Evolutionary conservation across 2,329 filamentous ascomycete species (phyloP).

Genomic region (Neofusicoccum umdonicola): DNA sequence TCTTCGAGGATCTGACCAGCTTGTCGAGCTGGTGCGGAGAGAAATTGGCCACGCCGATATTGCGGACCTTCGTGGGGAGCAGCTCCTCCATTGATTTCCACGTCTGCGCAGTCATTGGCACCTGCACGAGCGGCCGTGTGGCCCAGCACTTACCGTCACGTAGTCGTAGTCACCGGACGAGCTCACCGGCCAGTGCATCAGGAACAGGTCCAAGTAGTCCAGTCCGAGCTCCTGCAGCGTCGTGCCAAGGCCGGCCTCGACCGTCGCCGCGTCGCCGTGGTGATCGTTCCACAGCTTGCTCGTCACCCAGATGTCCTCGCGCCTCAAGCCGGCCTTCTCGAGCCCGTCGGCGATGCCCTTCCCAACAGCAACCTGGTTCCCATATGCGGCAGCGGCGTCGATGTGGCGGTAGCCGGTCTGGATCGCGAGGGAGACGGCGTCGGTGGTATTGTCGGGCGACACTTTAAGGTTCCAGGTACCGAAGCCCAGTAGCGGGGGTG

Average conservation of each 20-base stretch:
- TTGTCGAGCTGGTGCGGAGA: slow-evolving; percentile 49
- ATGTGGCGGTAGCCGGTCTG: slow-evolving; percentile 55
- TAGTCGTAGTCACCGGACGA: slow-evolving; percentile 13
- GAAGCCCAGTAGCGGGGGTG: slow-evolving; percentile 33
- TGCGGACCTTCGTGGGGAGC: slow-evolving; percentile 59
- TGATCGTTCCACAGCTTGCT: slow-evolving; percentile 38
- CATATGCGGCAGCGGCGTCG: slow-evolving; percentile 46
- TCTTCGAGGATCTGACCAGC: slow-evolving; percentile 56
- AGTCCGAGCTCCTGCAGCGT: slow-evolving; percentile 40
- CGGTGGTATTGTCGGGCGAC: slow-evolving; percentile 32
- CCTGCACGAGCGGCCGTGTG: slow-evolving; percentile 1
- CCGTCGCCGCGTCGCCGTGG: not conserved
- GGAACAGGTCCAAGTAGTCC: slow-evolving; percentile 41
- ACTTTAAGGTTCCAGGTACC: slow-evolving; percentile 38
- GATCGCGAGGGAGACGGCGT: slow-evolving; percentile 39
- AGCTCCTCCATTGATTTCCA: slow-evolving; percentile 68
- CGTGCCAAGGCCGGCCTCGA: slow-evolving; percentile 27
- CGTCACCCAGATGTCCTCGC: slow-evolving; percentile 40
- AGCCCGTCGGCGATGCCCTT: slow-evolving; percentile 40
- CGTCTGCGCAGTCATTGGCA: slow-evolving; percentile 40
- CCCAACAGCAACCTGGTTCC: slow-evolving; percentile 46
- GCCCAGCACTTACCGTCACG: slow-evolving; percentile 10
- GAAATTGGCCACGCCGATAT: slow-evolving; percentile 80
- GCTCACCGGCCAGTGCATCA: slow-evolving; percentile 45
- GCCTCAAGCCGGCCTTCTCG: slow-evolving; percentile 28